Conservation (phyloP, 495 filamentous ascomycete genomes). For the Penicillium riverlandense region DNA sequence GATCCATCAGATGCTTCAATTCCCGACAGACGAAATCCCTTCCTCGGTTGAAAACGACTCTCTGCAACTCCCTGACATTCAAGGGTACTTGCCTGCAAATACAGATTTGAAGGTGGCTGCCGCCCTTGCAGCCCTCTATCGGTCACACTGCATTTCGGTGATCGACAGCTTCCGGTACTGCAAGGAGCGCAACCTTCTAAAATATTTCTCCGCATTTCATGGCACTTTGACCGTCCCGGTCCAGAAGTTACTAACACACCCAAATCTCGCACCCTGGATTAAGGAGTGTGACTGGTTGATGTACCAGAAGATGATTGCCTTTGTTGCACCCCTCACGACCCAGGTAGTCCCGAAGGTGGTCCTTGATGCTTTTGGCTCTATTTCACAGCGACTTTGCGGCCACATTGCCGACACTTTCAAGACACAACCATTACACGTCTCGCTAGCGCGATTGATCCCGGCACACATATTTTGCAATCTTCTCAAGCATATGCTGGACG, state of each 20-base stretch:
- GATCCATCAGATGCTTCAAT: slow-evolving; percentile 59
- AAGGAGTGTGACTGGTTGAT: slow-evolving; percentile 89
- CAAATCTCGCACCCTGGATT: slow-evolving; percentile 82
- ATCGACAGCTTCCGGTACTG: slow-evolving; percentile 92
- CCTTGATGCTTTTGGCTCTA: slow-evolving; percentile 72
- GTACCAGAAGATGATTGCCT: slow-evolving; percentile 93
- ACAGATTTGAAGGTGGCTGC: slow-evolving; percentile 79
- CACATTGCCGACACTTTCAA: slow-evolving; percentile 77
- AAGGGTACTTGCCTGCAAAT: slow-evolving; percentile 59
- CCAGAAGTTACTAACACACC: slow-evolving; percentile 85
- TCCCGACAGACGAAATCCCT: slow-evolving; percentile 48
- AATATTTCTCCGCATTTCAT: slow-evolving; percentile 91
- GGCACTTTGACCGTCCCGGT: slow-evolving; percentile 94
- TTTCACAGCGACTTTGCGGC: slow-evolving; percentile 67
- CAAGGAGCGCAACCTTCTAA: slow-evolving; percentile 90
- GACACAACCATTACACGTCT: slow-evolving; percentile 71
- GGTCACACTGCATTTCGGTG: slow-evolving; percentile 88
- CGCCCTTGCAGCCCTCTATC: slow-evolving; percentile 77
- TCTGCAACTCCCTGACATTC: slow-evolving; percentile 70
- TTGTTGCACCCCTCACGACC: slow-evolving; percentile 74
- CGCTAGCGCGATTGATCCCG: slow-evolving; percentile 77
- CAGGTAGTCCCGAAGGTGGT: slow-evolving; percentile 84
- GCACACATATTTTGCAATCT: slow-evolving; percentile 84
- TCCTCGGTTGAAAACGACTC: slow-evolving; percentile 51
- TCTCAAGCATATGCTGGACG: slow-evolving; percentile 75